Conservation (phyloP, 495 filamentous ascomycete species). For the Neurospora cerealis region DNA sequence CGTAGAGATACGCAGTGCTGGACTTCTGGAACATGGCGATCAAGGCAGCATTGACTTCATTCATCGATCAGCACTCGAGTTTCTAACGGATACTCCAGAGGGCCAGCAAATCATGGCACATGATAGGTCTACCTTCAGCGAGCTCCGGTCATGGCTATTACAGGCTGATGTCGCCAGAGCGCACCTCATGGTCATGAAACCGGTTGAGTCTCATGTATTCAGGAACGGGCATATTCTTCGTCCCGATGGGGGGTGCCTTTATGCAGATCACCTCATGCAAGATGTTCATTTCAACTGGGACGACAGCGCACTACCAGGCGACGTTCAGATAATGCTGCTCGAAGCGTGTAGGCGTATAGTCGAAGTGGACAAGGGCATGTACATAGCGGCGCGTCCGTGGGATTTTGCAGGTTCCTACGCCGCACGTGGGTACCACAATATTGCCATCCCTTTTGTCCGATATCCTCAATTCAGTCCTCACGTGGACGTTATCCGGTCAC, state of each 20-base stretch:
- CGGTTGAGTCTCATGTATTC: background rate
- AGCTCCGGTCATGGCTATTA: background rate
- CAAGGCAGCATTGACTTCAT: slow-evolving; percentile 4
- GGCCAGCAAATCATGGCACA: slow-evolving; percentile 4
- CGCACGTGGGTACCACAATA: fast-evolving
- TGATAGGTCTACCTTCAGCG: background rate
- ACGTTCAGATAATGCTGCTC: background rate
- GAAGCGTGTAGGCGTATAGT: background rate
- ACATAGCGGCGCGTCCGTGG: too few species aligned
- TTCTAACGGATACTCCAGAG: slow-evolving; percentile 1
- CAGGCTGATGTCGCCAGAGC: background rate
- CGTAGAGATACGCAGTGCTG: slow-evolving; percentile 6
- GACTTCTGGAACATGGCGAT: slow-evolving; percentile 2
- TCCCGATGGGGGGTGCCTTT: too few species aligned
- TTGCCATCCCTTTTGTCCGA: background rate
- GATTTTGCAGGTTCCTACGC: background rate
- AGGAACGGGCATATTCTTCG: too few species aligned
- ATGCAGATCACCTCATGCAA: background rate
- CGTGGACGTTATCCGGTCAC: background rate
- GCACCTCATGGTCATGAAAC: background rate
- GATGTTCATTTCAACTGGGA: background rate
- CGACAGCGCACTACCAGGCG: background rate
- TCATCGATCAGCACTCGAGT: slow-evolving; percentile 12
- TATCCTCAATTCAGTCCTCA: background rate
- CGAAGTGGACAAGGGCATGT: background rate